Evolutionary conservation across 352 stramenopile species (phyloP), one percentile per base, ranked within the genome.

Genomic region (Globisporangium takayamanum): DNA sequence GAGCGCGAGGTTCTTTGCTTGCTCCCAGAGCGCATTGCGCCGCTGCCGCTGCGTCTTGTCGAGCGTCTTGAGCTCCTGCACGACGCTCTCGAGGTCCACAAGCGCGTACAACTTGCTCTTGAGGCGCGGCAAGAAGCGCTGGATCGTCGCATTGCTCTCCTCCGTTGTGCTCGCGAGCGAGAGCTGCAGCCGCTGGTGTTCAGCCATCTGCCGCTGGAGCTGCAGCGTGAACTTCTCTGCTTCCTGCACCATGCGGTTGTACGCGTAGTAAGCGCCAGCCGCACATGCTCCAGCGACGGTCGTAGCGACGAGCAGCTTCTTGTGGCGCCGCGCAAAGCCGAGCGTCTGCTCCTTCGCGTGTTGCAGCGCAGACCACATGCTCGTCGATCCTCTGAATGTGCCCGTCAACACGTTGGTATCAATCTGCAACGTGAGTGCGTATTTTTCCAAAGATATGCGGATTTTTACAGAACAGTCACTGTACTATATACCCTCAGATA

Each of bases 151-250:
- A 52, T 72, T 78, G 61, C 80, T 91, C 61, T 92, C 80, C 52
- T 90, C 80, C 36, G 77, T 82, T n/a, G 83, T 88, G 50, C 68
- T 83, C 44, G 75, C 70, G 57, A 92, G 64, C 53, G 81, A 76
- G 25, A 88, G 58, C 57, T 90, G 80, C 50, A 92, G 74, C 8
- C 76, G 80, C 66, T 92, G 80, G 59, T 90, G 83, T 65, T 89
- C 72, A 3, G 69, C 74, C 76, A 92, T 83, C 66, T 92, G 80
- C 50, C 57, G 45, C 63, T 90, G 83, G 18, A 90, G 64, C 66
- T 88, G 76, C 66, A 75, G 68, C 51, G 73, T 76, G 56, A 89
- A 89, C 50, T 75, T 72, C 70, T 92, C 78, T 11, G 80, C 74
- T 66, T 89, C 81, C 60, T 68, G 66, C 62, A 84, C 44, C 66